Evolutionary conservation across 208 protist species (phyloP).

Genomic region (Vickermania ingenoplastis): DNA sequence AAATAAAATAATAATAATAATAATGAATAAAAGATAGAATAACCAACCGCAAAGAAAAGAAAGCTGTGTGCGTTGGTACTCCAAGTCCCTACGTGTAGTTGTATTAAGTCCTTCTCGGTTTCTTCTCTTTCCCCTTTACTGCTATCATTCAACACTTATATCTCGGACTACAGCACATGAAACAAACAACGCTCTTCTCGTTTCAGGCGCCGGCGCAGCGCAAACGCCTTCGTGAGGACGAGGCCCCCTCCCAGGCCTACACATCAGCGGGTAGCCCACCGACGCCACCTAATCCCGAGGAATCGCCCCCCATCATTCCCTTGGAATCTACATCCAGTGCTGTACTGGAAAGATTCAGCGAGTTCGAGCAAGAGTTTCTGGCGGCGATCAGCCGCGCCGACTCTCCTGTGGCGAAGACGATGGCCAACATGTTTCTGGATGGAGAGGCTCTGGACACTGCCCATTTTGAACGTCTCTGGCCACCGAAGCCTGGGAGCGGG

Average conservation of each 20-base stretch:
- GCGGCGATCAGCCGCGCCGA: slow-evolving; percentile 12
- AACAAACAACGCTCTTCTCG: neutral
- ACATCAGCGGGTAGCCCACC: neutral
- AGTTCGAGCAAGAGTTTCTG: slow-evolving; percentile 19
- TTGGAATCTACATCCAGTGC: neutral
- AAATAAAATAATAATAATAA: no score
- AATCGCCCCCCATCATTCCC: neutral
- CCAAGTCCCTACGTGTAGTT: no score
- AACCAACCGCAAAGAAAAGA: no score
- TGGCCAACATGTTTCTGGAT: slow-evolving; percentile 72
- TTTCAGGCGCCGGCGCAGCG: slow-evolving; percentile 1
- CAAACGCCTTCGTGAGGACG: slow-evolving; percentile 10
- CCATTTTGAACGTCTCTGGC: no score
- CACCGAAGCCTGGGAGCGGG: slow-evolving; percentile 4
- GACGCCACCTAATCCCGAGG: neutral
- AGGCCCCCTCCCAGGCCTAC: neutral
- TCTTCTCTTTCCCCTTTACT: slow-evolving; percentile 8
- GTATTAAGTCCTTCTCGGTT: no score
- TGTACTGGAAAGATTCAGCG: neutral
- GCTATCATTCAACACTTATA: slow-evolving; percentile 6
- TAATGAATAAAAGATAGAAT: no score
- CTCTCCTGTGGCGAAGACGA: slow-evolving; percentile 35
- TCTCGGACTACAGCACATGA: slow-evolving; percentile 1
- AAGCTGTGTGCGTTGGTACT: no score
- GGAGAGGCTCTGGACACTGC: no score